phyloP scores from a whole-genome alignment of 2,329 filamentous ascomycete species.

The Diaporthe nobilis region DNA sequence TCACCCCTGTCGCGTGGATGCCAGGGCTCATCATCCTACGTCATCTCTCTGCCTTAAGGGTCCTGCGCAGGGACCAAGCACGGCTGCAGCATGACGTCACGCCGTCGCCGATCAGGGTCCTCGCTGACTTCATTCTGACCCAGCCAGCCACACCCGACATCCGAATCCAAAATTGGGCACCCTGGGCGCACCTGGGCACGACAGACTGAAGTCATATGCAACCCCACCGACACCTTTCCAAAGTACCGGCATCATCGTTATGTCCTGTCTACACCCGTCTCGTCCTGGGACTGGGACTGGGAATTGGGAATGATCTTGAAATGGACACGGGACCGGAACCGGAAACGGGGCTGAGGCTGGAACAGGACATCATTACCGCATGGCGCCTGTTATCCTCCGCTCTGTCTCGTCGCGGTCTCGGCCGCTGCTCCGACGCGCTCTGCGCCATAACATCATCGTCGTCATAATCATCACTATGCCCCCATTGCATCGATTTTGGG shows the following conservation, averaged over 20 bases:
- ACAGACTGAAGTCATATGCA: constrained; percentile 39
- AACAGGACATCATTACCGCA: constrained; percentile 14
- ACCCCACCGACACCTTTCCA: constrained; percentile 25
- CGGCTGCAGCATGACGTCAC: constrained; percentile 33
- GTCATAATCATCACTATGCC: neutral
- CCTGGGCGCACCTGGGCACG: constrained; percentile 9
- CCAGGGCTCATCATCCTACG: constrained; percentile 28
- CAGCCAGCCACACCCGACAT: constrained; percentile 31
- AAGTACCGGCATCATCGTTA: neutral
- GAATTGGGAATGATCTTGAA: neutral
- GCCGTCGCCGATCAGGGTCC: constrained; percentile 15
- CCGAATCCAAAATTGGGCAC: constrained; percentile 21
- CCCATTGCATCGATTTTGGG: neutral
- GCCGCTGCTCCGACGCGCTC: neutral
- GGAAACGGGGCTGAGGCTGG: neutral
- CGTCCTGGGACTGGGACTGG: neutral
- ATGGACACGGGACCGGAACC: neutral
- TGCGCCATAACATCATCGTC: constrained; percentile 13
- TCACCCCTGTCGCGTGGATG: constrained; percentile 8
- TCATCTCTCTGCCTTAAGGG: constrained; percentile 33
- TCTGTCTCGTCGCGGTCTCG: constrained; percentile 19
- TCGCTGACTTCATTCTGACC: constrained; percentile 28
- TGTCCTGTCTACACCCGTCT: neutral
- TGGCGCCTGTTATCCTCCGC: neutral
- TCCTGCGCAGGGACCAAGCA: constrained; percentile 22